Base-by-base conservation (phyloP, 805 yeast genomes). In the Jamesozyma gamospora region DNA sequence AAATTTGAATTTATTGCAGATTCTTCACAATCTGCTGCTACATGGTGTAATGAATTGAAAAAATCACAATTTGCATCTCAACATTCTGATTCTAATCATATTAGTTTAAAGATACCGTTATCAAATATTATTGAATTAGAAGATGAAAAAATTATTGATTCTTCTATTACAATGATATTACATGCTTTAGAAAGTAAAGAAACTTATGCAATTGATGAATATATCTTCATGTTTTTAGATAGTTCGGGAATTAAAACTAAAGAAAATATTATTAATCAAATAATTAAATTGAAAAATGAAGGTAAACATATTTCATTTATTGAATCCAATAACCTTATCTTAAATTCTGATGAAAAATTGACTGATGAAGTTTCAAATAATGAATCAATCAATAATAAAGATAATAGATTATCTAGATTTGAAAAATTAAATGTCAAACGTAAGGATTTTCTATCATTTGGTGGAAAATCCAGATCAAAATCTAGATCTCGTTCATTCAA, bases 11-110 rank as follows among this genome's bases (percentile, higher is more conserved):
- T 88, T 49, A 71, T 72, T 45, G 82, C 94, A 2, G 96, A 88
- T 52, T 77, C 81, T 18, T 61, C 73, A 13, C 76, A 70, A 44
- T 64, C 79, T 6, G 96, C 96, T 0, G 70, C 82, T 42, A 72
- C 79, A 14, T 90, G 97, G 97, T 79, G 75, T 34, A 77, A 79
- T 38, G 63, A 71, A 9, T 60, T 90, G 33, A 83, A 82, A 47
- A 85, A 82, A 51, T 79, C 80, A 39, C 76, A 85, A 2, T 90
- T 90, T 60, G 70, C 87, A 1, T 71, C 81, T 31, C 70, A 82
- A 39, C 82, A 84, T 56, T 35, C 53, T 2, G 66, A 71, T 18
- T 79, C 79, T 12, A 79, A 79, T 48, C 79, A 79, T 43, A 92
- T 85, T 12, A 73, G 82, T 16, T 66, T 88, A 15, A 82, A 82